These are phyloP conservation scores for Penicillium canescens DNA, from an alignment of 495 filamentous ascomycete species.

Conservation along the genomic window DNA sequence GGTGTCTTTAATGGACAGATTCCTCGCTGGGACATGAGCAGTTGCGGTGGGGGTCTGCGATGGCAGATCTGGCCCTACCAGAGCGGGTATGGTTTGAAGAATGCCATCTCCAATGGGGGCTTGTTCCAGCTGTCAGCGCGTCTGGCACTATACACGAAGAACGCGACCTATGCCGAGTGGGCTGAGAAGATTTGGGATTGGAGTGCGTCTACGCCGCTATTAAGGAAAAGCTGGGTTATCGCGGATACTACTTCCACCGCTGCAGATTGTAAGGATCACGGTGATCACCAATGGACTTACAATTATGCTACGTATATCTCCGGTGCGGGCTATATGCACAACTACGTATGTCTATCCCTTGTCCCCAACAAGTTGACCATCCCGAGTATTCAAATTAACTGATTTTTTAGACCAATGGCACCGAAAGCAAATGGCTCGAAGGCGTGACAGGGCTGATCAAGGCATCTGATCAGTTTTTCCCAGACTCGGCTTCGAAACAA, in stretches of 20 bases:
- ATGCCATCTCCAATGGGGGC: slow-evolving; percentile 70
- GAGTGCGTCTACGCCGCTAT: slow-evolving; percentile 55
- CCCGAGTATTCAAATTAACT: slow-evolving; percentile 6
- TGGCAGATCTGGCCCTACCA: slow-evolving; percentile 84
- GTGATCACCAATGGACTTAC: slow-evolving; percentile 69
- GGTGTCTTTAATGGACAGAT: slow-evolving; percentile 62
- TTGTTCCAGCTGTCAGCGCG: slow-evolving; percentile 76
- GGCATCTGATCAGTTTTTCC: slow-evolving; percentile 46
- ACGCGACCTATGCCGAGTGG: slow-evolving; percentile 72
- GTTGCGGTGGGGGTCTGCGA: slow-evolving; percentile 71
- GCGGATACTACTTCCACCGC: slow-evolving; percentile 62
- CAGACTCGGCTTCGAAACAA: slow-evolving; percentile 48
- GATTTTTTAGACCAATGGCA: slow-evolving; percentile 32
- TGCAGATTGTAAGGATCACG: slow-evolving; percentile 54
- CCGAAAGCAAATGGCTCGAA: slow-evolving; percentile 49
- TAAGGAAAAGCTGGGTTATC: slow-evolving; percentile 49
- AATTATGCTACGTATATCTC: slow-evolving; percentile 69
- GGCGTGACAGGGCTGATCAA: slow-evolving; percentile 55
- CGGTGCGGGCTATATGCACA: slow-evolving; percentile 74
- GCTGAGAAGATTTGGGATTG: slow-evolving; percentile 68
- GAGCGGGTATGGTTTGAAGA: slow-evolving; percentile 75
- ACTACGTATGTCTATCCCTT: slow-evolving; percentile 42
- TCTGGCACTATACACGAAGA: slow-evolving; percentile 69
- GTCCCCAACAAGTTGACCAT: not conserved
- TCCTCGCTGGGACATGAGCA: slow-evolving; percentile 59